Evolutionary conservation across 306 rosid genomes (phyloP), one percentile per base, ranked within the genome.

Genomic region (Notholithocarpus densiflorus): DNA sequence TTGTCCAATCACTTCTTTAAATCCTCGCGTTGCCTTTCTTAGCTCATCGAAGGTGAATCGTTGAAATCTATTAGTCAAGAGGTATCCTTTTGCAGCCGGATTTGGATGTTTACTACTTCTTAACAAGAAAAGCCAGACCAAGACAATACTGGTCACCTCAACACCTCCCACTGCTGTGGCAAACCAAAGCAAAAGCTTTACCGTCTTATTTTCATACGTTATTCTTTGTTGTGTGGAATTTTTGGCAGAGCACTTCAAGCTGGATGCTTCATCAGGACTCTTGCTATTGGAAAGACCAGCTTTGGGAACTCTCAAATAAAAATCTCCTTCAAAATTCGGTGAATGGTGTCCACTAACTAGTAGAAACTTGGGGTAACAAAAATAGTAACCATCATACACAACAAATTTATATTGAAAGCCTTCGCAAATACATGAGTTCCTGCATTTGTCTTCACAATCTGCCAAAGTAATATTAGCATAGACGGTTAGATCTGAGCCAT

Each of bases 1-100:
- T 51, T 79, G 68, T 20, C 88, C 88, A 66, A 82, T 75, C 74
- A 82, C 88, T 66, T 85, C 75, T 17, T n/a, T 57, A 27, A 85
- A 85, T 68, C 53, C 75, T 21, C 20, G 3, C 0, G 88, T 82
- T 0, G 79, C 86, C 48, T 66, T 79, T 34, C 76, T 82, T 2
- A 82, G 86, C 79, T 85, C 84, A 2, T 64, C 15, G 31, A 74
- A 86, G 27, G 59, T 66, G n/a, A 75, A 82, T n/a, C 82, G 69
- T 60, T 34, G 72, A 69, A 86, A 86, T 9, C 84, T 56, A 5
- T 77, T 37, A 5, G 82, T 71, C 17, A 79, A 54, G 43, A 79
- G 29, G 75, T 82, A 82, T 4, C 71, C 78, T n/a, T 68, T 59
- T 15, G 62, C 32, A 54, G 66, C 81, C 17, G 37, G 55, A 4